phyloP scores from a whole-genome alignment of 257 asterid genomes.

The Datura wrightii region DNA sequence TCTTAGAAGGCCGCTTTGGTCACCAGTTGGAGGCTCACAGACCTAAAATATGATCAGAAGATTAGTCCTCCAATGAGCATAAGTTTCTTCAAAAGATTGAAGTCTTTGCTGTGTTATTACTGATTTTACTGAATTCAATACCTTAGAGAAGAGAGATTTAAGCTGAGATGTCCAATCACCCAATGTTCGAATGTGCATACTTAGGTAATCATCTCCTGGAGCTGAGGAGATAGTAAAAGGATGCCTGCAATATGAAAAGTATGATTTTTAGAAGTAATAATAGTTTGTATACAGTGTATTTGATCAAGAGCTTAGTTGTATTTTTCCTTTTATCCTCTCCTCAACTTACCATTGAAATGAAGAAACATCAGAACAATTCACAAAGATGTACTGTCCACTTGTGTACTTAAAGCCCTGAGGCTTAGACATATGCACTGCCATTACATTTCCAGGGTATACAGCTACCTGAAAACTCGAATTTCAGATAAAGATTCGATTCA shows the following conservation, averaged over 20 bases:
- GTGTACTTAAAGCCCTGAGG: slow-evolving; percentile 75
- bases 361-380: slow-evolving; percentile 72
- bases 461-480: slow-evolving; percentile 53
- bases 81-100: background rate
- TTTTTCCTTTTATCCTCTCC: background rate
- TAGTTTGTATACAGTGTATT: background rate
- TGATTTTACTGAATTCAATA: background rate
- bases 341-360: slow-evolving; percentile 67
- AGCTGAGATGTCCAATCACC: slow-evolving; percentile 51
- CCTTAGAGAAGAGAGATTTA: slow-evolving; percentile 33
- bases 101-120: background rate
- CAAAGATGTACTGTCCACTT: slow-evolving; percentile 73
- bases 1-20: slow-evolving; percentile 46
- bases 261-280: background rate
- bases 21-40: slow-evolving; percentile 42
- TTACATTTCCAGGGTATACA: slow-evolving; percentile 73
- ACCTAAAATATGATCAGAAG: slow-evolving; percentile 23
- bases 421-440: slow-evolving; percentile 72
- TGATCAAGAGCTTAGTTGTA: background rate
- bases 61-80: background rate
- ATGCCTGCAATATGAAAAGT: slow-evolving; percentile 29
- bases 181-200: slow-evolving; percentile 43
- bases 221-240: slow-evolving; percentile 45
- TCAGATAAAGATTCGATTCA: background rate
- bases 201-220: slow-evolving; percentile 40